Evolutionary conservation across 129 eudicot species (phyloP).

Genomic region (Oenanthe sinensis): DNA sequence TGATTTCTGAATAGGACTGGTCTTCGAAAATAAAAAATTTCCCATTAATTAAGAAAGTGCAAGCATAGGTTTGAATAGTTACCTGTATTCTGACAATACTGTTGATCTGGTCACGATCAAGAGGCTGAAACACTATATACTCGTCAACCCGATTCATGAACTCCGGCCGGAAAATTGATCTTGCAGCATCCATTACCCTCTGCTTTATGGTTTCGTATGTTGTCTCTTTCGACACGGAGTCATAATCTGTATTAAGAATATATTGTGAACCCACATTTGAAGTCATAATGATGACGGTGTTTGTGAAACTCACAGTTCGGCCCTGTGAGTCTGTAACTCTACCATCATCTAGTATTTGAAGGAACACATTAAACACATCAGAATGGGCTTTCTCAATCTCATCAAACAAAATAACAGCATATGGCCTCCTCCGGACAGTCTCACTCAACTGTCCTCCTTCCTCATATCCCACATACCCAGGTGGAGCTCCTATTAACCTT

Average conservation of each 20-base stretch:
- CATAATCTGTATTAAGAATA: constrained; percentile 10
- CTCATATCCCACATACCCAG: constrained; percentile 16
- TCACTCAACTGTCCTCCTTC: constrained; percentile 11
- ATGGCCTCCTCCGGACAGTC: constrained; percentile 14
- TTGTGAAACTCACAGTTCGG: constrained; percentile 13
- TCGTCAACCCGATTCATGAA: constrained; percentile 18
- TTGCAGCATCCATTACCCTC: constrained; percentile 13
- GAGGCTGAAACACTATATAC: constrained; percentile 16
- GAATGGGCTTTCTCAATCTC: constrained; percentile 17
- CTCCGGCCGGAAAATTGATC: constrained; percentile 7
- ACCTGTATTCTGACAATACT: constrained; percentile 14
- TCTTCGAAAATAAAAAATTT: no score
- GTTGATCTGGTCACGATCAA: constrained; percentile 12
- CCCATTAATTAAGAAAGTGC: background rate
- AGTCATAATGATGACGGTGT: constrained; percentile 32
- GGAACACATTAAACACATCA: constrained; percentile 14
- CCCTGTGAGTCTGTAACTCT: constrained; percentile 15
- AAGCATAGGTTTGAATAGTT: background rate
- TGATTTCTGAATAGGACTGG: no score
- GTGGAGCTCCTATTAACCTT: constrained; percentile 14
- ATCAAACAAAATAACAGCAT: constrained; percentile 15
- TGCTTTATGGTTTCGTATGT: constrained; percentile 8
- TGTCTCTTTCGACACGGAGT: background rate
- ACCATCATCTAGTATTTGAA: constrained; percentile 17
- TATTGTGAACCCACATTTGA: constrained; percentile 31